Conservation (phyloP, 2,329 filamentous ascomycete species). For the Aspergillus sp. region DNA sequence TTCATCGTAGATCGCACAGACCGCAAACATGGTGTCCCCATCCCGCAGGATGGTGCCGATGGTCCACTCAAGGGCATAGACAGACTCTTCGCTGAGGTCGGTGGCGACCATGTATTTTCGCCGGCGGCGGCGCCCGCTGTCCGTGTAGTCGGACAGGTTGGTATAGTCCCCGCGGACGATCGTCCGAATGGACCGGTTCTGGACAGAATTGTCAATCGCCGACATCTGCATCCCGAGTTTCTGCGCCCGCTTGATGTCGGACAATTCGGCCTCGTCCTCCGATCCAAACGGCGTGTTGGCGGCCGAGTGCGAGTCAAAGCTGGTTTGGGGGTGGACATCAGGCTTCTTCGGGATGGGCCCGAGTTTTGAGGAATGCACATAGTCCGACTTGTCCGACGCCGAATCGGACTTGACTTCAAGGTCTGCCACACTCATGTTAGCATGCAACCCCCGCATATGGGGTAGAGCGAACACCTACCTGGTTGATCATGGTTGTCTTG, state of each 20-base stretch:
- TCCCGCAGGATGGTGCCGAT: constrained; percentile 92
- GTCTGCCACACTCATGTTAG: constrained; percentile 4
- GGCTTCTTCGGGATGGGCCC: constrained; percentile 41
- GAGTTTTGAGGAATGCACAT: constrained; percentile 40
- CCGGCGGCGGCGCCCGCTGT: constrained; percentile 73
- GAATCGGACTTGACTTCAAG: constrained; percentile 9
- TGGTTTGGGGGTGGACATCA: constrained; percentile 76
- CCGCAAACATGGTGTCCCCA: constrained; percentile 87
- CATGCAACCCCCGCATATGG: neutral
- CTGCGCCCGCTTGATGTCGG: constrained; percentile 84
- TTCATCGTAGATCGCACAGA: constrained; percentile 93
- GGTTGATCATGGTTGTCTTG: no score
- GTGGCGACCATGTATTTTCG: constrained; percentile 95
- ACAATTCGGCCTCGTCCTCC: constrained; percentile 80
- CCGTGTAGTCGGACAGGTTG: constrained; percentile 69
- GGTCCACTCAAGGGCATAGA: constrained; percentile 95
- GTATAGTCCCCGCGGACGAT: constrained; percentile 85
- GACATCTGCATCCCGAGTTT: constrained; percentile 79
- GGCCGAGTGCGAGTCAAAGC: constrained; percentile 67
- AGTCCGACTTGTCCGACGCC: constrained; percentile 5
- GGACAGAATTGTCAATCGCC: constrained; percentile 68
- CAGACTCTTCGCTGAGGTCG: constrained; percentile 89
- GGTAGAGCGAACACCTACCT: neutral
- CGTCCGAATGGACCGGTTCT: constrained; percentile 81
- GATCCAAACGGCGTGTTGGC: constrained; percentile 68